Conservation (phyloP, 352 stramenopile genomes). For the Phytophthora litchii region DNA sequence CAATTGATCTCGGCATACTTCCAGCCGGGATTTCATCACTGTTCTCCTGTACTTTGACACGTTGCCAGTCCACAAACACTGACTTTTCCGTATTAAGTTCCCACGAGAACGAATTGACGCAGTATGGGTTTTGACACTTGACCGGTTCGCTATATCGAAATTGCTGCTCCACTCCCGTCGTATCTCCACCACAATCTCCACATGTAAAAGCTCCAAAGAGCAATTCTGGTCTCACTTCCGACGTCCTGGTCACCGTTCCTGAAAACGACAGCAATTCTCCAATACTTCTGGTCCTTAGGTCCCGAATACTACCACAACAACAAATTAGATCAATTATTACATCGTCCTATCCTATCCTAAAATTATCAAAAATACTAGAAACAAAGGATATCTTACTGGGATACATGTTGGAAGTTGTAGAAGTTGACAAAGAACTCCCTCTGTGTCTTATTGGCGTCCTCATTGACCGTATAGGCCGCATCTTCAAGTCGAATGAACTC, state of each 20-base stretch:
- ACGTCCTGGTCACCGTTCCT: conserved; percentile 97
- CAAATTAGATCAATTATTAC: conserved; percentile 11
- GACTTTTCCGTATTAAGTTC: conserved; percentile 91
- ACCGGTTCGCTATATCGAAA: conserved; percentile 97
- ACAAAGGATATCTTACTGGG: conserved; percentile 47
- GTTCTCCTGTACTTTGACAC: conserved; percentile 98
- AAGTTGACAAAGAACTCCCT: conserved; percentile 90
- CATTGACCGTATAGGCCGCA: conserved; percentile 75
- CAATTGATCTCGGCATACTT: conserved; percentile 96
- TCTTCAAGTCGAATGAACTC: conserved; percentile 84
- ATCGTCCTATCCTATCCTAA: conserved; percentile 14
- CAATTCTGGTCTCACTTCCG: conserved; percentile 97
- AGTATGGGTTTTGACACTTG: conserved; percentile 97
- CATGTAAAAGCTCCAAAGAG: conserved; percentile 96
- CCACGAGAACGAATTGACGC: conserved; percentile 89
- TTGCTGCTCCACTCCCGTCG: conserved; percentile 95
- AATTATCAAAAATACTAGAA: conserved; percentile 7
- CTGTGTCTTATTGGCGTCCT: conserved; percentile 81
- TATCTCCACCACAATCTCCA: conserved; percentile 92
- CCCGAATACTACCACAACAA: conserved; percentile 82
- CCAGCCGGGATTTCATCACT: conserved; percentile 98
- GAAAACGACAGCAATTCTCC: conserved; percentile 93
- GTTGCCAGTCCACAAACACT: conserved; percentile 99
- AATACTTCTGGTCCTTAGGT: conserved; percentile 93
- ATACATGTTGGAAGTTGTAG: conserved; percentile 90